Base-by-base conservation (phyloP, 179 eudicot species). In the Nepenthes alata region DNA sequence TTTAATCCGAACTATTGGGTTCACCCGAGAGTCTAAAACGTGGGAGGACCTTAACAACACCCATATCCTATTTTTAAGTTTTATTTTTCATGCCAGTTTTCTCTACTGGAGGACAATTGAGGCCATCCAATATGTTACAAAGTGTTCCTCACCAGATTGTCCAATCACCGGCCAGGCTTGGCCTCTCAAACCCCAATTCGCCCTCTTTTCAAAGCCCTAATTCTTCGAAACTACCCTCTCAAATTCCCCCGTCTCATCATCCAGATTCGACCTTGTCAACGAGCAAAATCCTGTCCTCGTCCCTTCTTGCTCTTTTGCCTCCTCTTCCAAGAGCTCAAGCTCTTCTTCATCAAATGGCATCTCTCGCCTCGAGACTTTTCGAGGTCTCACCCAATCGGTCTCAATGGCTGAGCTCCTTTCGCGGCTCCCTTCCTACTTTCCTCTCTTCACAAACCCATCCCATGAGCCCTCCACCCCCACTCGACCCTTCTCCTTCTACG, bases 111-210 rank as follows among this genome's bases (percentile, higher is more conserved):
- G 55, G 45, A 37, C 47, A 58, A 11, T 37, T 0, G 37, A 34
- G 56, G 37, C 58, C 64, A 36, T 71, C 47, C 76, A 79, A 75
- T 66, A 93, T 93, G 98, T 61, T 93, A 12, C 95, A 83, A 59
- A 77, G 69, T 60, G 78, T 81, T 54, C 84, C 86, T 4, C 98
- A 84, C 62, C 95, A 86, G 53, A 72, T 80, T 44, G 78, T 80
- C 37, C 90, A 84, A 34, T 93, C 96, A 5, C 98, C 98, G 37
- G 98, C 96, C 34, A 78, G 98, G 74, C 80, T 89, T 5, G 96
- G 96, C 52, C 81, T 93, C 57, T 86, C 96, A n/a, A 86, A 77
- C 61, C 95, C 98, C 12, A 86, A 84, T 72, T 91, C 98, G 45
- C 98, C 98, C 0, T 72, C 98, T 61, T 68, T 91, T 45, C 95